Evolutionary conservation across 257 asterid species (phyloP).

Genomic region (Mitragyna speciosa): DNA sequence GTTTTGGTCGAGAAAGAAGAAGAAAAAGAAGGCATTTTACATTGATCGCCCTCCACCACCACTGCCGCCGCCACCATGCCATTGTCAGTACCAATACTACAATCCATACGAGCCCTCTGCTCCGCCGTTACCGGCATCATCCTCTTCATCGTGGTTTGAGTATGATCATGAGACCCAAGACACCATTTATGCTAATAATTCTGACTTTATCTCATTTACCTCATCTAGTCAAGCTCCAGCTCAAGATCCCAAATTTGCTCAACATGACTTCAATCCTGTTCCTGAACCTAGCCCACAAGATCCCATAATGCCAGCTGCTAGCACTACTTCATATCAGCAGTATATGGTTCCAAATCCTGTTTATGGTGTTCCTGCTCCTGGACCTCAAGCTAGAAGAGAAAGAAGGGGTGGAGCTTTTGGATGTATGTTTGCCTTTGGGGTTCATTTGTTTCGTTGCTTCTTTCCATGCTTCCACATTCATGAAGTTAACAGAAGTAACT

Average conservation of each 20-base stretch:
- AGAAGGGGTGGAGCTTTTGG: slow-evolving; percentile 42
- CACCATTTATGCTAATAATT: slow-evolving; percentile 21
- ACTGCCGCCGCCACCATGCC: slow-evolving; percentile 34
- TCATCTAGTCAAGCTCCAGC: slow-evolving; percentile 9
- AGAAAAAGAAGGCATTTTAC: slow-evolving; percentile 29
- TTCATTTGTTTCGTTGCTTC: slow-evolving; percentile 45
- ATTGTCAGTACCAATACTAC: slow-evolving; percentile 25
- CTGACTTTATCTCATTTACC: slow-evolving; percentile 8
- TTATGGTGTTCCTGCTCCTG: slow-evolving; percentile 20
- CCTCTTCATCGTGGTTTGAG: slow-evolving; percentile 45
- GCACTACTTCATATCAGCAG: slow-evolving; percentile 30
- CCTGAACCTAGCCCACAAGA: slow-evolving; percentile 21
- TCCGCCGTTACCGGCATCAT: slow-evolving; percentile 53
- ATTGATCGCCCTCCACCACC: slow-evolving; percentile 7
- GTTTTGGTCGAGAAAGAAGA: slow-evolving; percentile 67
- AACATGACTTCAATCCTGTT: slow-evolving; percentile 6
- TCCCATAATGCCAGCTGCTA: neutral
- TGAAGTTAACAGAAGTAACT: slow-evolving; percentile 23
- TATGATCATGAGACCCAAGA: slow-evolving; percentile 34
- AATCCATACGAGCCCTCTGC: slow-evolving; percentile 59
- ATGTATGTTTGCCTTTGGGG: slow-evolving; percentile 41
- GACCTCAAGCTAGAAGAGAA: slow-evolving; percentile 25
- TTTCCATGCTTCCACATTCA: slow-evolving; percentile 61
- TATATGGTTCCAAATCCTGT: slow-evolving; percentile 33
- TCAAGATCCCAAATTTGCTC: slow-evolving; percentile 5